Percentiles rank a stretch among this genome's conserved stretches.
Evolutionary conservation across 2,329 filamentous ascomycete genomes (phyloP).

Genomic region (Cyclaneusma minus): DNA sequence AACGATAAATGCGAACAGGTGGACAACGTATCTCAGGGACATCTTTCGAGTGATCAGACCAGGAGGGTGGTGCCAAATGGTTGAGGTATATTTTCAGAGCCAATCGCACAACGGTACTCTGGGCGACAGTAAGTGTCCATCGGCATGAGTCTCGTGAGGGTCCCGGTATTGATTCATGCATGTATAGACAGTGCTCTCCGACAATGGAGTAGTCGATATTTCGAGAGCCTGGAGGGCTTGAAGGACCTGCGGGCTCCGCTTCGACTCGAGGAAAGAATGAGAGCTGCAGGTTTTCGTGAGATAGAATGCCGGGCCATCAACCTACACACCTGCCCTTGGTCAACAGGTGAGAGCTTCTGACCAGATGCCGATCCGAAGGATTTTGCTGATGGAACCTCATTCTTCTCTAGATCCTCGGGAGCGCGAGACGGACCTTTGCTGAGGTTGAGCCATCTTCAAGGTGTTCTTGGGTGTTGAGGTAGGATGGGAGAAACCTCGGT

Average conservation of each 20-base stretch:
- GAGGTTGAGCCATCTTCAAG: too few species aligned
- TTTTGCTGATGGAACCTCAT: too few species aligned
- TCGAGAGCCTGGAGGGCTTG: constrained; percentile 41
- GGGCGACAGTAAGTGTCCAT: constrained; percentile 41
- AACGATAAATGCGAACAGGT: constrained; percentile 58
- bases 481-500: too few species aligned
- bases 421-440: too few species aligned
- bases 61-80: constrained; percentile 75
- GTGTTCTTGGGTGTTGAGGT: too few species aligned
- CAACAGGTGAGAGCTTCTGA: too few species aligned
- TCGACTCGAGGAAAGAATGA: constrained; percentile 26
- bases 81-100: constrained; percentile 74
- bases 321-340: too few species aligned
- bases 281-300: constrained; percentile 42
- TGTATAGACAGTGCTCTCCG: constrained; percentile 44
- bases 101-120: constrained; percentile 78
- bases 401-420: too few species aligned
- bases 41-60: constrained; percentile 56
- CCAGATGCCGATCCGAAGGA: too few species aligned
- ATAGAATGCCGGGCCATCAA: too few species aligned
- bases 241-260: constrained; percentile 54
- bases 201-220: constrained; percentile 51
- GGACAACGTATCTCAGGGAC: constrained; percentile 62
- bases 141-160: too few species aligned
- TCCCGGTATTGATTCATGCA: neutral